Base-by-base conservation (phyloP, 2,329 filamentous ascomycete genomes). In the Cytospora leucostoma region DNA sequence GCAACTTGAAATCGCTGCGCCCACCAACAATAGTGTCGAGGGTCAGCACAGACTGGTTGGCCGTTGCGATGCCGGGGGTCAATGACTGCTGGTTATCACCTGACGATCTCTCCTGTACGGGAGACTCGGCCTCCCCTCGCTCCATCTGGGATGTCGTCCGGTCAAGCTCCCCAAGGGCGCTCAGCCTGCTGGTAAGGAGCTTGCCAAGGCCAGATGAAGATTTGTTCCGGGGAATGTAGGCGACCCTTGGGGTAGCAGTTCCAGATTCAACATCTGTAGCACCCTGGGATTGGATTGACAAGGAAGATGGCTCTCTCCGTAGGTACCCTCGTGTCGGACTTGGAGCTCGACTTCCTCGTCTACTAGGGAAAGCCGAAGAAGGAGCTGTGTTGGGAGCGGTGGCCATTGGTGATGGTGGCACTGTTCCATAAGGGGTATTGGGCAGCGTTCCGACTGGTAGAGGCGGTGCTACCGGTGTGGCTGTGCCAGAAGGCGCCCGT, bases 1-100 rank as follows among this genome's bases (percentile, higher is more conserved):
- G 87, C 17, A 88, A 79, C 65, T 84, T 82, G 70, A 83, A 86
- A 69, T 87, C 82, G 59, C 82, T 83, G 70, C 86, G 86, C 63
- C 84, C 84, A 19, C 85, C 84, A 33, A 88, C 79, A 35, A 89
- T 80, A 3, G 79, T 79, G 59, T 85, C 77, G 4, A 87, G 76
- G 34, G 83, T 86, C 33, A 88, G 76, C 3, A 40, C 74, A 71
- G 61, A 65, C 13, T 59, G 53, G 17, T 65, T 65, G n/a, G 51
- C 51, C 32, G 53, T 58, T 49, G 53, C 49, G 15, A 51, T 35
- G 53, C 44, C 47, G 17, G 19, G n/a, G 6, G 38, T 62, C 4
- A 62, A 54, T 3, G 50, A 47, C 35, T 49, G 58, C 59, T 47
- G 59, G 66, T 62, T 59, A 58, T 37, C 65, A 1, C 37, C 53